Percentiles rank a stretch among this genome's conserved stretches.
Evolutionary conservation across 2,329 filamentous ascomycete species (phyloP).

Genomic region (Lasiodiplodia citricola): DNA sequence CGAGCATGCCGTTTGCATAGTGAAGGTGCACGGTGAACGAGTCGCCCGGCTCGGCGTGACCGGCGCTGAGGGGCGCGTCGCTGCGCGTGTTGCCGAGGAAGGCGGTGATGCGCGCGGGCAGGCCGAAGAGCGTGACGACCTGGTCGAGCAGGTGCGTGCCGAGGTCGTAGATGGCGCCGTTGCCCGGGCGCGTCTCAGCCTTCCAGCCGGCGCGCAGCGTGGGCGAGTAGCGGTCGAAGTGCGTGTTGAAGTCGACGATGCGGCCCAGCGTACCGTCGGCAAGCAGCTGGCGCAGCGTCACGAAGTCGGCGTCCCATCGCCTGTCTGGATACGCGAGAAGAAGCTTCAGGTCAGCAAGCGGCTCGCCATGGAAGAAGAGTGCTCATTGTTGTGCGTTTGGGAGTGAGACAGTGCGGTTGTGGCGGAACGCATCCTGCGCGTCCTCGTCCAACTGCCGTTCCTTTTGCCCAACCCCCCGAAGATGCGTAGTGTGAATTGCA

Average conservation of each 20-base stretch:
- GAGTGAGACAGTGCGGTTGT: neutral
- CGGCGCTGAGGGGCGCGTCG: constrained; percentile 38
- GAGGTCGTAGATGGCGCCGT: constrained; percentile 74
- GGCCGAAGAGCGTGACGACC: constrained; percentile 71
- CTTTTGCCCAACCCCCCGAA: neutral
- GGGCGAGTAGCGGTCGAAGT: constrained; percentile 76
- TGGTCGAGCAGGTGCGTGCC: constrained; percentile 80
- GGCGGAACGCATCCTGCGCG: neutral
- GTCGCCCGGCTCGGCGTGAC: constrained; percentile 58
- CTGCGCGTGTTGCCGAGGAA: constrained; percentile 71
- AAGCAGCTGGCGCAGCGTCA: constrained; percentile 70
- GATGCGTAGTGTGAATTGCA: neutral
- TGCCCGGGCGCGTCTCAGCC: constrained; percentile 66
- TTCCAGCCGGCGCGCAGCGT: constrained; percentile 66
- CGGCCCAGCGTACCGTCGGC: constrained; percentile 66
- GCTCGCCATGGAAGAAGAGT: neutral
- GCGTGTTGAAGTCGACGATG: constrained; percentile 78
- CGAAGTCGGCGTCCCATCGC: constrained; percentile 78
- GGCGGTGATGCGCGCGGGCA: constrained; percentile 69
- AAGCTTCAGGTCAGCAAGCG: neutral
- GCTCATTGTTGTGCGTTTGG: neutral
- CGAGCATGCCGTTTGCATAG: constrained; percentile 67
- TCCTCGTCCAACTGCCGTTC: neutral
- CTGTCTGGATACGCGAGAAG: constrained; percentile 53
- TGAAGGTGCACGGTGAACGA: constrained; percentile 67